Base-by-base conservation (phyloP, 495 filamentous ascomycete species). In the Neurospora pannonica region DNA sequence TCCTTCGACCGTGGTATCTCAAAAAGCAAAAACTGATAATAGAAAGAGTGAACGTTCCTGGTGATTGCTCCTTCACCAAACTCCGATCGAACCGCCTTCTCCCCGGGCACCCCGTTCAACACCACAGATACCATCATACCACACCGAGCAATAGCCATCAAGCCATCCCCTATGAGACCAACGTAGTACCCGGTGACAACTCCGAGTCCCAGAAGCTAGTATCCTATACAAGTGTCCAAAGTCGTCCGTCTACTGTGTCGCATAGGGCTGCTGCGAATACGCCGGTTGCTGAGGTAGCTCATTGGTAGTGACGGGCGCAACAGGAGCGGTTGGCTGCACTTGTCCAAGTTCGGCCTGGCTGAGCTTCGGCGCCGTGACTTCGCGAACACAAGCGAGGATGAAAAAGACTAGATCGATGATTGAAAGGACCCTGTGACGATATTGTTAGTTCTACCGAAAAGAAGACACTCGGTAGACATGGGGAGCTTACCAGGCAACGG, bases 401-500 rank as follows among this genome's bases (percentile, higher is more conserved):
- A 82, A 85, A 75, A 82, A 80, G 62, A 78, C 75, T 34, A 85
- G 39, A 76, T 81, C 78, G 38, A 83, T 71, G 37, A 84, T 81
- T 39, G 77, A 67, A 3, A 85, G 75, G 54, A 82, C 72, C 83
- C 82, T 83, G 40, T n/a, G 38, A 3, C n/a, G 4, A 39, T 21
- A 40, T 2, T 0, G 72, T 74, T 69, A 74, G 67, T 24, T 2
- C 40, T 15, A 67, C 34, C 24, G 21, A 31, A 15, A n/a, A n/a
- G n/a, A n/a, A n/a, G n/a, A n/a, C n/a, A n/a, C n/a, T n/a, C n/a
- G n/a, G n/a, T n/a, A n/a, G n/a, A n/a, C n/a, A n/a, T n/a, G n/a
- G n/a, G n/a, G n/a, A n/a, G n/a, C n/a, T 71, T 60, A 83, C 82
- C 84, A 86, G 21, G 76, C 72, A n/a, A 83, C 6, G 40, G 83